These are phyloP conservation scores for sunflower (Helianthus annuus) DNA, from an alignment of 129 eudicot genomes.

Conservation along the genomic window HanXRQr2.0-SUNRISE NC_035445.2:164789853-164790352, in stretches of 20 bases:
- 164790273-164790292: background rate
- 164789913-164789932: too few species aligned
- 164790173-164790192: constrained; percentile 74
- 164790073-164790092: constrained; percentile 68
- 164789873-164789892: too few species aligned
- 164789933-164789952: too few species aligned
- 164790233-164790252: background rate
- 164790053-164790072: constrained; percentile 52
- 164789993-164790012: too few species aligned
- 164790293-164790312: constrained; percentile 51
- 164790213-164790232: constrained; percentile 1
- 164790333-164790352: constrained; percentile 67
- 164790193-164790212: constrained; percentile 91
- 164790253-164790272: background rate
- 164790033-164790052: background rate
- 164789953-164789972: too few species aligned
- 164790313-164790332: constrained; percentile 78
- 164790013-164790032: background rate
- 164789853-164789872: background rate
- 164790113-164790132: constrained; percentile 92
- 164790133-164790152: constrained; percentile 67
- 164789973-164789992: too few species aligned
- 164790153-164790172: constrained; percentile 80
- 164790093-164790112: constrained; percentile 68
- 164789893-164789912: too few species aligned